Percentiles rank a stretch among this genome's conserved stretches.
These are phyloP conservation scores for Arxiozyma heterogenica DNA, from an alignment of 1,139 yeast species.

Conservation along the genomic window DNA sequence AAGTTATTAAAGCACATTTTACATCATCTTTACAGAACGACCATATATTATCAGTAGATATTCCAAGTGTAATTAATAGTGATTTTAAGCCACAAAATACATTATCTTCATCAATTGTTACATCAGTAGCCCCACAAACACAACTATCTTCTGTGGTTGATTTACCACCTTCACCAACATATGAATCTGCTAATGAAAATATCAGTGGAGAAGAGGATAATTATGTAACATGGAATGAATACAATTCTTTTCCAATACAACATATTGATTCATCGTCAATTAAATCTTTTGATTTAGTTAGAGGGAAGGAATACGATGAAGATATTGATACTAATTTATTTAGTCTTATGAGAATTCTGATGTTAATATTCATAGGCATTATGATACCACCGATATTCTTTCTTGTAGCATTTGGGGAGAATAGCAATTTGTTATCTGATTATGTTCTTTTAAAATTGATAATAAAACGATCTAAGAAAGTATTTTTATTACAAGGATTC, in stretches of 20 bases:
- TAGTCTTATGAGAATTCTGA: conserved; percentile 15
- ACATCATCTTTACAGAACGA: not conserved
- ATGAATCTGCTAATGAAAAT: not conserved
- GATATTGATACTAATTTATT: conserved; percentile 12
- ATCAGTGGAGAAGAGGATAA: conserved; percentile 5
- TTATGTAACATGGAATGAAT: conserved; percentile 1
- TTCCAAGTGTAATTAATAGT: not conserved
- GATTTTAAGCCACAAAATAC: not conserved
- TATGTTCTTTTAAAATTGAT: conserved; percentile 18
- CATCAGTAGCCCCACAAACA: not conserved
- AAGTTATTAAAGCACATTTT: not conserved
- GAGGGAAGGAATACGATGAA: conserved; percentile 1
- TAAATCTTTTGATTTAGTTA: conserved; percentile 10
- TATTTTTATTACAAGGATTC: conserved; percentile 18
- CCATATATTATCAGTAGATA: conserved; percentile 3
- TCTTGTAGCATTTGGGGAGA: conserved; percentile 18
- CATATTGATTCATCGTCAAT: conserved; percentile 15
- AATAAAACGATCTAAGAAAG: conserved; percentile 15
- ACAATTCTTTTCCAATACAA: conserved; percentile 13
- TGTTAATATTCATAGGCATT: conserved; percentile 14
- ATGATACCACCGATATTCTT: conserved; percentile 25
- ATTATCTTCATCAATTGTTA: not conserved
- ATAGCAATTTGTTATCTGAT: conserved; percentile 12
- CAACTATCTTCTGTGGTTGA: not conserved
- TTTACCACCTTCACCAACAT: conserved; percentile 3